Conservation (phyloP, 2,329 filamentous ascomycete genomes). For the Penicillium sp. region DNA sequence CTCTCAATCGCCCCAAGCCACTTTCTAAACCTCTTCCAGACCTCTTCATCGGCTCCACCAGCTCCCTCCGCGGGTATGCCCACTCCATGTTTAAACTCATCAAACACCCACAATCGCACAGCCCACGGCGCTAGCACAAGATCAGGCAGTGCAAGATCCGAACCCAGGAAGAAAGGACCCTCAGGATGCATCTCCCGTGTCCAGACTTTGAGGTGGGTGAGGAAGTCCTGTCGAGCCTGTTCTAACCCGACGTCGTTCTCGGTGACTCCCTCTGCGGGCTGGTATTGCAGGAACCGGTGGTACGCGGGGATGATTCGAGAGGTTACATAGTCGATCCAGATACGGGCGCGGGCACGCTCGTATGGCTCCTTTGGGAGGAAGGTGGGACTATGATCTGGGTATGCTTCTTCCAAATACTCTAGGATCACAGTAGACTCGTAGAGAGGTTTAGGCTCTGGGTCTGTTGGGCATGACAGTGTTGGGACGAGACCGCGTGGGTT, state of each 20-base stretch:
- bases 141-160: constrained; percentile 65
- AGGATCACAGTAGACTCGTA: constrained; percentile 72
- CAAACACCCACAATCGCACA: constrained; percentile 68
- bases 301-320: constrained; percentile 66
- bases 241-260: constrained; percentile 40
- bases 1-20: constrained; percentile 62
- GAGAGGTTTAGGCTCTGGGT: constrained; percentile 53
- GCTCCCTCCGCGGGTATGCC: constrained; percentile 49
- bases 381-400: constrained; percentile 49
- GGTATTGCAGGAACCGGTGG: constrained; percentile 59
- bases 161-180: constrained; percentile 68
- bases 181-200: constrained; percentile 58
- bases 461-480: constrained; percentile 51
- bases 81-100: constrained; percentile 67
- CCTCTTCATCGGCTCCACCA: constrained; percentile 52
- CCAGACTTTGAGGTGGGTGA: constrained; percentile 59
- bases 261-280: constrained; percentile 39
- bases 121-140: constrained; percentile 72
- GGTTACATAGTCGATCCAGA: constrained; percentile 73
- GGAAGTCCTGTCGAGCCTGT: constrained; percentile 58
- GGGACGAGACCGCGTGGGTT: constrained; percentile 76
- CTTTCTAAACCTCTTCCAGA: constrained; percentile 64
- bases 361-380: constrained; percentile 64
- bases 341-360: constrained; percentile 60
- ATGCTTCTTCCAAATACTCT: constrained; percentile 74